Evolutionary conservation across 2,329 filamentous ascomycete species (phyloP).

Genomic region (Diaporthe citriasiana): DNA sequence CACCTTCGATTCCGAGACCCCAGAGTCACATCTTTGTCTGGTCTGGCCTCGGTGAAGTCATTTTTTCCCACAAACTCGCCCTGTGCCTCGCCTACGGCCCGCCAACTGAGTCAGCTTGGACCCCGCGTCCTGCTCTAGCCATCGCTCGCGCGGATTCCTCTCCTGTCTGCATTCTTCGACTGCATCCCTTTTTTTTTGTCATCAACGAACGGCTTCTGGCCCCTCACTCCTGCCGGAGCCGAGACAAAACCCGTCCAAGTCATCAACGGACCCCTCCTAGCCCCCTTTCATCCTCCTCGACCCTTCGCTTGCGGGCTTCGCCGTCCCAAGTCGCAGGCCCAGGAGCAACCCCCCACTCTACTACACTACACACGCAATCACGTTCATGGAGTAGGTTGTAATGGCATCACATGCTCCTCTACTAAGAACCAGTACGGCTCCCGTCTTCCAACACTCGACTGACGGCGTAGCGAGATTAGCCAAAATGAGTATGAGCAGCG

Average conservation of each 20-base stretch:
- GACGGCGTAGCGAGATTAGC: conserved; percentile 61
- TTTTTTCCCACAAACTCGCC: conserved; percentile 36
- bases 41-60: conserved; percentile 29
- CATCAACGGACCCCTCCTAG: conserved; percentile 8
- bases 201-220: conserved; percentile 32
- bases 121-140: conserved; percentile 41
- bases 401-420: conserved; percentile 72
- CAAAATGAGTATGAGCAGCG: conserved; percentile 67
- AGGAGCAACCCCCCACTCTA: conserved; percentile 32
- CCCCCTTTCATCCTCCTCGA: conserved; percentile 25
- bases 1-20: not conserved
- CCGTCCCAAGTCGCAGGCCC: conserved; percentile 24
- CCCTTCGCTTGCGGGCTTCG: conserved; percentile 22
- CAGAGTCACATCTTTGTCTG: conserved; percentile 1
- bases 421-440: conserved; percentile 70
- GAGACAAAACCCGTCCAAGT: conserved; percentile 13
- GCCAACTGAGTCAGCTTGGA: conserved; percentile 42
- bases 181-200: conserved; percentile 40
- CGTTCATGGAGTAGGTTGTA: conserved; percentile 50
- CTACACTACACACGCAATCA: conserved; percentile 30
- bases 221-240: conserved; percentile 31
- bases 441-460: conserved; percentile 65
- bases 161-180: conserved; percentile 40
- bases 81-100: conserved; percentile 25
- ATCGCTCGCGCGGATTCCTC: conserved; percentile 37